Base-by-base conservation (phyloP, 495 filamentous ascomycete species). In the Xylaria longipes region DNA sequence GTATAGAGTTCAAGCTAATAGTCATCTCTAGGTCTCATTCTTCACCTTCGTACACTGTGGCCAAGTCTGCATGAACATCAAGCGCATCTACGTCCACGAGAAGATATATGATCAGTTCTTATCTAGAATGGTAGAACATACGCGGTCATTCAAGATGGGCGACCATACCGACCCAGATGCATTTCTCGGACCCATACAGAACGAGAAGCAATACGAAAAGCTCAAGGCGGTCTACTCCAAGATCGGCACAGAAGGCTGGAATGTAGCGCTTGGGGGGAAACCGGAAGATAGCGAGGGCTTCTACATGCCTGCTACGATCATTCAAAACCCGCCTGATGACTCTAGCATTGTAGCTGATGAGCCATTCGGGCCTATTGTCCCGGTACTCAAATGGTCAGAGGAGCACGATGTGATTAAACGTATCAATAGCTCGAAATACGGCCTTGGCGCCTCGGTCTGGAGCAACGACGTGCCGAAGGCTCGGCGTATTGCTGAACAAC, bases 41-140 rank as follows among this genome's bases (percentile, higher is more conserved):
- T n/a, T 57, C 17, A 35, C 43, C 31, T 69, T 61, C n/a, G 15
- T 69, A 20, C 58, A 76, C 46, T 64, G 43, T 12, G 72, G 68
- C 2, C 69, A 73, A 37, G 43, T 89, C 35, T 89, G 87, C 77
- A 82, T 88, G 71, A 83, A 84, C 64, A 86, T 82, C 48, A 89
- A 87, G 71, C 85, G 89, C 0, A 83, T 91, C 68, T 90, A 89
- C 73, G 81, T 91, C 22, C 89, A 90, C 77, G 80, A 87, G 66
- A 75, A 77, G 22, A 90, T 90, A 77, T 90, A 89, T 77, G 78
- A 85, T 20, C 71, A 78, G 22, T 89, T 91, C 77, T 74, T 84
- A 0, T 73, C 81, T 8, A 86, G 80, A 5, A 81, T 90, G 72
- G 80, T 87, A 31, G 69, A 80, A 5, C 83, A 81, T 61, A 82